Evolutionary conservation across 257 asterid species (phyloP).

Genomic region (Prunella vulgaris): DNA sequence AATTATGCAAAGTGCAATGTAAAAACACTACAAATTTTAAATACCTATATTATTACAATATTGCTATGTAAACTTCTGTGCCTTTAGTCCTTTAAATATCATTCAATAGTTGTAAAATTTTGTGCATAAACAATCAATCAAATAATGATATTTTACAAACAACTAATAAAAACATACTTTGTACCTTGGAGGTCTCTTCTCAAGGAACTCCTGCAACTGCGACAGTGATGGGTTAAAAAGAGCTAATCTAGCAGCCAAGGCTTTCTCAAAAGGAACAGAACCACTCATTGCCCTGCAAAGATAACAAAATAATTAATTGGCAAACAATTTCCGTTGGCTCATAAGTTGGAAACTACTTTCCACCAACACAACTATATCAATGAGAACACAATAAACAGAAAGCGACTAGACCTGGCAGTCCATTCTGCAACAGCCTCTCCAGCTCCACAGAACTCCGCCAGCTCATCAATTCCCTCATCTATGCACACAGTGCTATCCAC

Average conservation of each 20-base stretch:
- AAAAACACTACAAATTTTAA: not conserved
- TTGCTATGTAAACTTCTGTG: not conserved
- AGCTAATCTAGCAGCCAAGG: constrained; percentile 82
- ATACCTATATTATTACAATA: not conserved
- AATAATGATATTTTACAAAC: not conserved
- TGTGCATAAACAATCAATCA: not conserved
- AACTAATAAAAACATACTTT: not conserved
- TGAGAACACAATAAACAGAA: not conserved
- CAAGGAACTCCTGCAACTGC: constrained; percentile 74
- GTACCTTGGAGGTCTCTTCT: constrained; percentile 83
- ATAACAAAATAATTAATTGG: constrained; percentile 6
- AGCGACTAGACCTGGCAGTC: constrained; percentile 63
- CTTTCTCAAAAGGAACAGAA: constrained; percentile 92
- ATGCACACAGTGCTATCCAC: constrained; percentile 95
- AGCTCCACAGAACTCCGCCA: constrained; percentile 96
- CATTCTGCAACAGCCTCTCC: constrained; percentile 96
- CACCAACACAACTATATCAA: not conserved
- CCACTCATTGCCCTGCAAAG: constrained; percentile 89
- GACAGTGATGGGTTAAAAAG: constrained; percentile 75
- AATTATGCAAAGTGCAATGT: not conserved
- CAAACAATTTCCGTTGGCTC: not conserved
- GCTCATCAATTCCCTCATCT: constrained; percentile 98
- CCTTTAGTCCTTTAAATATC: not conserved
- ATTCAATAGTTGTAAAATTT: not conserved
- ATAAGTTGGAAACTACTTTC: not conserved